These are phyloP conservation scores for Annulohypoxylon bovei DNA, from an alignment of 495 filamentous ascomycete species.

Conservation along the genomic window DNA sequence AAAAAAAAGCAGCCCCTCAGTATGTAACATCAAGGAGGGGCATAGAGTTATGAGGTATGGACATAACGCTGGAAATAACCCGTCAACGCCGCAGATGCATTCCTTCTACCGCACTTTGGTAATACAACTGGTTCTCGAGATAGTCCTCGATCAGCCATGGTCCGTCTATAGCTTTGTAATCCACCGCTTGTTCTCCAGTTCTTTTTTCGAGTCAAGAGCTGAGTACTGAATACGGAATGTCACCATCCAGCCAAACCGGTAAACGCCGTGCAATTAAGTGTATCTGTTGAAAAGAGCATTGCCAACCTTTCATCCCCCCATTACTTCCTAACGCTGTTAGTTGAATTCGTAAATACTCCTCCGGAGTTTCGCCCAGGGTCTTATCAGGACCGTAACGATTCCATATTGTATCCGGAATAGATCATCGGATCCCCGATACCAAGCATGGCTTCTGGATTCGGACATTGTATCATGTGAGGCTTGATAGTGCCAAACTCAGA, in stretches of 20 bases:
- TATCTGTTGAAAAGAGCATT: conserved; percentile 25
- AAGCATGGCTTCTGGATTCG: conserved; percentile 60
- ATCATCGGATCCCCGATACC: conserved; percentile 63
- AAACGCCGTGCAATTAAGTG: conserved; percentile 41
- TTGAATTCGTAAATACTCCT: not conserved
- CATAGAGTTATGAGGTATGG: conserved; percentile 34
- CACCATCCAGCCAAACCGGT: conserved; percentile 29
- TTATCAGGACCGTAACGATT: conserved; percentile 42
- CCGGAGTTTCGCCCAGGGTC: not conserved
- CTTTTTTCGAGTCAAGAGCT: conserved; percentile 7
- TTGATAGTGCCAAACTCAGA: conserved; percentile 59
- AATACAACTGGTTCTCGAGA: conserved; percentile 27
- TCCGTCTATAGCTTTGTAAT: conserved; percentile 38
- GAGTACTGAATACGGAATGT: conserved; percentile 8
- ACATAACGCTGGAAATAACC: conserved; percentile 45
- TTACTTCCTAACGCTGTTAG: not conserved
- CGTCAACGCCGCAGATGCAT: conserved; percentile 43
- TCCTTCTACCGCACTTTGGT: conserved; percentile 39
- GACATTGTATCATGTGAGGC: conserved; percentile 55
- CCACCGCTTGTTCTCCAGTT: conserved; percentile 19
- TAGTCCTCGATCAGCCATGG: conserved; percentile 11
- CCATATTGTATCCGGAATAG: conserved; percentile 52
- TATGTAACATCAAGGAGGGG: conserved; percentile 43
- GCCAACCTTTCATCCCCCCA: not conserved
- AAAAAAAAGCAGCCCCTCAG: conserved; percentile 9